A percentile compares a stretch with the other conserved stretches of the same genome.
Conservation (phyloP, 139 green algal species). For the Microglena sp. region DNA sequence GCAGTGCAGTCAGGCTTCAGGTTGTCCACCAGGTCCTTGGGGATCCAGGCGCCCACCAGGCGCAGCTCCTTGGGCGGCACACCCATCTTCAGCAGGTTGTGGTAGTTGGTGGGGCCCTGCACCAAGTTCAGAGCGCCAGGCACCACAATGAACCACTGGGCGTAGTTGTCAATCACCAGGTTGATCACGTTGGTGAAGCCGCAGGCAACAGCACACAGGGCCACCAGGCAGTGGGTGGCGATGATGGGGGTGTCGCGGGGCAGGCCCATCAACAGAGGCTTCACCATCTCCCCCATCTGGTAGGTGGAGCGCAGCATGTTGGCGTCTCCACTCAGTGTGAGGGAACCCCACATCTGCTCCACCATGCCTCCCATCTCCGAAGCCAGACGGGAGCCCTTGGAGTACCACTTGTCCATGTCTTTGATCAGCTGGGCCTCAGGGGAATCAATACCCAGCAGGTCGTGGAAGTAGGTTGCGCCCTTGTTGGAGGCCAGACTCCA, state of each 20-base stretch:
- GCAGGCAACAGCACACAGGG: background rate
- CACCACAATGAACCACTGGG: conserved; percentile 9
- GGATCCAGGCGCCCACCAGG: background rate
- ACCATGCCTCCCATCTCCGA: conserved; percentile 4
- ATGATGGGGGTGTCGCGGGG: background rate
- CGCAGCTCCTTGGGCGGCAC: background rate
- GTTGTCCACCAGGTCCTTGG: background rate
- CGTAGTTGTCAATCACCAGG: conserved; percentile 8
- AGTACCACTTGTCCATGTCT: conserved; percentile 10
- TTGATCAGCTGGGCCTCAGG: background rate
- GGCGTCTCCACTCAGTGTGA: background rate
- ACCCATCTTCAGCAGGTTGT: background rate
- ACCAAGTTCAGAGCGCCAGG: conserved; percentile 9
- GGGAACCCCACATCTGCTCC: background rate
- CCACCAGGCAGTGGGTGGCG: conserved; percentile 2
- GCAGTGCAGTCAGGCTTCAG: background rate
- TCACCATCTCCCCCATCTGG: conserved; percentile 1
- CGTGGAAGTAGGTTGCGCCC: conserved; percentile 2
- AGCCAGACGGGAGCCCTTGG: background rate
- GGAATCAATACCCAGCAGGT: background rate
- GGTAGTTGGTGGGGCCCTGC: background rate
- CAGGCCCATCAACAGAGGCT: background rate
- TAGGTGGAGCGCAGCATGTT: background rate
- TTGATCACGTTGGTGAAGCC: conserved; percentile 3
- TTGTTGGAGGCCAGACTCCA: background rate